phyloP scores from a whole-genome alignment of 768 basidiomycete genomes.

The Cantharellus cinnabarinus region DNA sequence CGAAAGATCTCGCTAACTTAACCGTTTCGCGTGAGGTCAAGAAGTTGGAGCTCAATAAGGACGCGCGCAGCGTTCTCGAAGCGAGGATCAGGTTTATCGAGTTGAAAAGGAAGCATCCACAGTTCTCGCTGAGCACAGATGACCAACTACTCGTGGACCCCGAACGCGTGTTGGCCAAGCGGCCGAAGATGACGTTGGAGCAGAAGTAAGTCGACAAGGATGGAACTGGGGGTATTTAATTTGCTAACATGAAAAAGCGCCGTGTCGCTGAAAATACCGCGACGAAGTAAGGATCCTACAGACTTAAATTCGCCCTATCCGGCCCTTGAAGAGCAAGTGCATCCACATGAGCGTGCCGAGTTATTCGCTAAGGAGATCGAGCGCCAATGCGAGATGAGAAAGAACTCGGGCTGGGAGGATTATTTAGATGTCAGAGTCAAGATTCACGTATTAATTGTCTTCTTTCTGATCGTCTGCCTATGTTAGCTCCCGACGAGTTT shows the following conservation, averaged over 20 bases:
- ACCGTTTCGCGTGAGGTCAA: constrained; percentile 51
- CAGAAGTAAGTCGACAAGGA: not conserved
- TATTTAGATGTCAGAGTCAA: constrained; percentile 43
- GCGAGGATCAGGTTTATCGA: constrained; percentile 54
- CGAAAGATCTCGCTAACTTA: constrained; percentile 49
- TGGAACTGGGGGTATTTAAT: not conserved
- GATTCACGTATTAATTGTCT: no score
- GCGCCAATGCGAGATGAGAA: constrained; percentile 36
- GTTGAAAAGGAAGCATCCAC: constrained; percentile 47
- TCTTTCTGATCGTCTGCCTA: constrained; percentile 17
- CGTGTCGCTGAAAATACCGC: constrained; percentile 5
- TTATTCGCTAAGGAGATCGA: constrained; percentile 44
- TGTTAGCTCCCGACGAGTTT: constrained; percentile 49
- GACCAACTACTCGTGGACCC: constrained; percentile 58
- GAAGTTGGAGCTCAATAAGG: constrained; percentile 45
- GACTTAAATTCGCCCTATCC: constrained; percentile 22
- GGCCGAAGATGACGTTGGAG: constrained; percentile 9
- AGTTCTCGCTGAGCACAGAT: constrained; percentile 24
- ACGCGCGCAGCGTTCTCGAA: constrained; percentile 55
- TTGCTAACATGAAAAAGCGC: not conserved
- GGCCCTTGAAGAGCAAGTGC: constrained; percentile 12
- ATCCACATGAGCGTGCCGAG: constrained; percentile 35
- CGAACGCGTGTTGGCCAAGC: constrained; percentile 40
- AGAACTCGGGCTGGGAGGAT: constrained; percentile 79
- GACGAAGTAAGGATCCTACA: constrained; percentile 17